These are phyloP conservation scores for Dictyophora rubrovolvata DNA, from an alignment of 768 basidiomycete species.

Conservation along the genomic window DNA sequence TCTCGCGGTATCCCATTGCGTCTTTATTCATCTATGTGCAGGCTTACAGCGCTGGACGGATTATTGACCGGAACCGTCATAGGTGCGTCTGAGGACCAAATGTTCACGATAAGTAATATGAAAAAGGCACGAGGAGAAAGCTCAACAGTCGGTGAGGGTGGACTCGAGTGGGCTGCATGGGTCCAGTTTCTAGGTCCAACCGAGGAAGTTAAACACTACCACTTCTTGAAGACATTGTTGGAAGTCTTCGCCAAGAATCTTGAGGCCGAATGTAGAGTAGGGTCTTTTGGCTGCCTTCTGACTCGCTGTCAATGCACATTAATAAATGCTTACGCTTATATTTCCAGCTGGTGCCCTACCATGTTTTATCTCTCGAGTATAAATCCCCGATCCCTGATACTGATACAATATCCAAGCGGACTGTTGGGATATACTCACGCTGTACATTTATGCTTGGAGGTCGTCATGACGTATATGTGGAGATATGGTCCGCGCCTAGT, in stretches of 20 bases:
- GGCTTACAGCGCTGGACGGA: too few relatives aligned
- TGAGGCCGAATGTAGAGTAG: not conserved
- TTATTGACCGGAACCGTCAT: too few relatives aligned
- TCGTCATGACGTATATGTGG: constrained; percentile 48
- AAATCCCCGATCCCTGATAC: constrained; percentile 45
- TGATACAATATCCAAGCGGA: constrained; percentile 35
- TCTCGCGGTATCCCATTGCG: constrained; percentile 50
- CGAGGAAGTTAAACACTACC: constrained; percentile 41
- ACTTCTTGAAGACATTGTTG: constrained; percentile 47
- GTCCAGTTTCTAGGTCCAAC: constrained; percentile 32
- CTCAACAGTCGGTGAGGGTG: constrained; percentile 38
- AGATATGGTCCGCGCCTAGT: constrained; percentile 57
- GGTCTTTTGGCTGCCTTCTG: not conserved
- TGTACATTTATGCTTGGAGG: constrained; percentile 43
- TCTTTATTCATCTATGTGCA: constrained; percentile 42
- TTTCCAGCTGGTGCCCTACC: constrained; percentile 53
- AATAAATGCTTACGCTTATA: too few relatives aligned
- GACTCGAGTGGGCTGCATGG: constrained; percentile 52
- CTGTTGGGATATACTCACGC: constrained; percentile 45
- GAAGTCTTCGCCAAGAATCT: constrained; percentile 38
- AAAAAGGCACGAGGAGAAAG: constrained; percentile 30
- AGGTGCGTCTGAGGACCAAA: constrained; percentile 33
- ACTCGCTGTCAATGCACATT: too few relatives aligned
- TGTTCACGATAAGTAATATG: constrained; percentile 30
- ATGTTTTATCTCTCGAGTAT: constrained; percentile 52